Evolutionary conservation across 2,329 filamentous ascomycete genomes (phyloP).

Genomic region (Pestalotiopsis sp.): DNA sequence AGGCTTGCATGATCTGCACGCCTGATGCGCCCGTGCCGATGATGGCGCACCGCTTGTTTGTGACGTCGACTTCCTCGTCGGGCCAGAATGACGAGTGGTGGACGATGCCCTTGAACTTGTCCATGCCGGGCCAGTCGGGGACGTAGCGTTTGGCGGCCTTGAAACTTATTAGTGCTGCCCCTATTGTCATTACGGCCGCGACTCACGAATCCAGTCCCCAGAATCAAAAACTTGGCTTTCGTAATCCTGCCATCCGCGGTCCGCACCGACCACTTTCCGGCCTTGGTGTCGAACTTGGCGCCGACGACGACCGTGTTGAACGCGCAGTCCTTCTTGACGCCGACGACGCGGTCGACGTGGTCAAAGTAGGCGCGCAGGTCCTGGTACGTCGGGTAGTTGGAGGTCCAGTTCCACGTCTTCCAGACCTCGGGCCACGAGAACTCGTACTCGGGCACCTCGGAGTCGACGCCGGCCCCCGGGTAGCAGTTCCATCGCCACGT

Average conservation of each 20-base stretch:
- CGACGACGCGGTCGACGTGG: slow-evolving; percentile 57
- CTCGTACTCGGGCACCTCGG: slow-evolving; percentile 56
- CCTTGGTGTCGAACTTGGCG: slow-evolving; percentile 51
- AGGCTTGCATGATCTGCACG: slow-evolving; percentile 66
- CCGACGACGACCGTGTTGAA: slow-evolving; percentile 59
- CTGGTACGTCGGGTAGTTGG: slow-evolving; percentile 50
- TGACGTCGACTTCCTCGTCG: slow-evolving; percentile 55
- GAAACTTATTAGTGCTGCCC: slow-evolving; percentile 16
- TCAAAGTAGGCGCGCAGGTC: slow-evolving; percentile 63
- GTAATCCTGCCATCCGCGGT: slow-evolving; percentile 54
- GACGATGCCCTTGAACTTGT: slow-evolving; percentile 61
- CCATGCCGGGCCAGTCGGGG: slow-evolving; percentile 62
- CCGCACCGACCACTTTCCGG: slow-evolving; percentile 52
- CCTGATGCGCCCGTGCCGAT: slow-evolving; percentile 69
- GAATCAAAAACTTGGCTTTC: slow-evolving; percentile 50
- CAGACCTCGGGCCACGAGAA: slow-evolving; percentile 54
- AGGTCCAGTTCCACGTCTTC: slow-evolving; percentile 60
- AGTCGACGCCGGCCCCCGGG: slow-evolving; percentile 58
- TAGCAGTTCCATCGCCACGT: slow-evolving; percentile 62
- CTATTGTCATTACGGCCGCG: too few relatives aligned
- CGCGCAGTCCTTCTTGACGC: slow-evolving; percentile 57
- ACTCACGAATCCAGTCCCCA: slow-evolving; percentile 54
- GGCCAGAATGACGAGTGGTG: slow-evolving; percentile 67
- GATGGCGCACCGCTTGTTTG: slow-evolving; percentile 61
- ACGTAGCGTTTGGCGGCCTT: slow-evolving; percentile 62